Evolutionary conservation across 2,329 filamentous ascomycete species (phyloP).

Genomic region (Fusarium sp.): DNA sequence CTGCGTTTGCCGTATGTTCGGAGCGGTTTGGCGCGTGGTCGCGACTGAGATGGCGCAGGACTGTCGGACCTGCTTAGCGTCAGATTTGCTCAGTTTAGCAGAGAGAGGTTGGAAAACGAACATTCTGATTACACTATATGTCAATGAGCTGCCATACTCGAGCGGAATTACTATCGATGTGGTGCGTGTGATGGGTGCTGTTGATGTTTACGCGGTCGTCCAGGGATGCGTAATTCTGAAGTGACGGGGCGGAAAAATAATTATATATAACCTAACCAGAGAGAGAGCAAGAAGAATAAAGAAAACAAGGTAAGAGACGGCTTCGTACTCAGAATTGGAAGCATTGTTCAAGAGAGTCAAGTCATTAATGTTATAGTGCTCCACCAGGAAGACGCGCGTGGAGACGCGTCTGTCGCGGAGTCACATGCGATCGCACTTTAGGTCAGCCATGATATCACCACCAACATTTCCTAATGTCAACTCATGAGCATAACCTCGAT

Average conservation of each 20-base stretch:
- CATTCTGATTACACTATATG: slow-evolving; percentile 7
- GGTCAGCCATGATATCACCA: slow-evolving; percentile 30
- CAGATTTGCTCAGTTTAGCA: neutral
- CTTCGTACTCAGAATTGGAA: neutral
- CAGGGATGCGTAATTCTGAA: accelerated
- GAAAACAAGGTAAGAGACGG: neutral
- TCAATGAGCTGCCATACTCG: slow-evolving; percentile 21
- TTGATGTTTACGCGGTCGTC: neutral
- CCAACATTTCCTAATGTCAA: no score
- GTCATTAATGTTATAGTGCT: slow-evolving; percentile 4
- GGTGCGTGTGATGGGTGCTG: neutral
- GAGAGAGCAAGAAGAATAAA: neutral
- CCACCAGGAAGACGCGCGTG: slow-evolving; percentile 34
- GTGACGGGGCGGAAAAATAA: neutral
- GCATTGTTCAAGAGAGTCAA: neutral
- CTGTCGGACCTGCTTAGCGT: slow-evolving; percentile 45
- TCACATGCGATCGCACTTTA: slow-evolving; percentile 24
- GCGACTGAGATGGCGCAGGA: slow-evolving; percentile 36
- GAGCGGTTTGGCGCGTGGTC: slow-evolving; percentile 48
- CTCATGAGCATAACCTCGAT: no score
- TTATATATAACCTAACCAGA: neutral
- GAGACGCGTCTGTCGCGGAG: slow-evolving; percentile 29
- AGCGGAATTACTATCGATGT: neutral
- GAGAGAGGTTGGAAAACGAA: accelerated
- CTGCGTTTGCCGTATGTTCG: slow-evolving; percentile 54